Conservation (phyloP, 768 basidiomycete species). For the Gloeopeniophorella convolvens region DNA sequence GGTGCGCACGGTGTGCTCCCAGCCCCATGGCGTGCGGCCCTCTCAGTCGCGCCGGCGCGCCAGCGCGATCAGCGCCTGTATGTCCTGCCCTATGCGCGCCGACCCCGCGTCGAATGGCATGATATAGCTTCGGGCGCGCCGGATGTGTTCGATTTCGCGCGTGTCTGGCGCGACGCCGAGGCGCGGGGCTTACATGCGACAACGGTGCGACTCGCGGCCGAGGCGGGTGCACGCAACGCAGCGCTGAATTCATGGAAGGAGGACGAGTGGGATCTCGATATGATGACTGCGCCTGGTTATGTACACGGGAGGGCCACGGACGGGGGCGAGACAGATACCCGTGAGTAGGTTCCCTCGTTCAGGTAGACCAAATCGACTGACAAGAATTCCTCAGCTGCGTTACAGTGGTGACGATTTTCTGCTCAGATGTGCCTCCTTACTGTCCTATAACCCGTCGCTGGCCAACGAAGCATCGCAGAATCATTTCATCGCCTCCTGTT, state of each 20-base stretch:
- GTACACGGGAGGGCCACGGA: constrained; percentile 14
- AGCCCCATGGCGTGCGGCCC: not conserved
- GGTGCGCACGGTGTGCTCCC: not conserved
- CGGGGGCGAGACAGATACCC: constrained; percentile 15
- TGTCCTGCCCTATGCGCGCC: constrained; percentile 17
- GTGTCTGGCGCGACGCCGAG: constrained; percentile 13
- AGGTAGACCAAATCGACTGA: no score
- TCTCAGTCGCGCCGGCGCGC: not conserved
- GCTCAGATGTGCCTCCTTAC: no score
- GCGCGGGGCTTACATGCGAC: not conserved
- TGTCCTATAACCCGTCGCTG: no score
- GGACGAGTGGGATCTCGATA: constrained; percentile 20
- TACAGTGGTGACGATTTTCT: no score
- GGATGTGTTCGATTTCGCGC: constrained; percentile 17
- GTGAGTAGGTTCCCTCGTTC: constrained; percentile 17
- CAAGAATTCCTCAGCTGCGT: no score
- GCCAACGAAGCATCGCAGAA: no score
- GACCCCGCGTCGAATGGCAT: constrained; percentile 17
- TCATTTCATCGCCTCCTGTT: no score
- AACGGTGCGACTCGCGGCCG: constrained; percentile 1
- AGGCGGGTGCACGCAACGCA: constrained; percentile 3
- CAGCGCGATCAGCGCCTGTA: constrained; percentile 16
- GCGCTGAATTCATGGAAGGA: constrained; percentile 17
- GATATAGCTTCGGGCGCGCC: not conserved
- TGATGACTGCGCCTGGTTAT: constrained; percentile 19